These are phyloP conservation scores for Neocucurbitaria cava DNA, from an alignment of 2,329 filamentous ascomycete genomes.

Conservation along the genomic window DNA sequence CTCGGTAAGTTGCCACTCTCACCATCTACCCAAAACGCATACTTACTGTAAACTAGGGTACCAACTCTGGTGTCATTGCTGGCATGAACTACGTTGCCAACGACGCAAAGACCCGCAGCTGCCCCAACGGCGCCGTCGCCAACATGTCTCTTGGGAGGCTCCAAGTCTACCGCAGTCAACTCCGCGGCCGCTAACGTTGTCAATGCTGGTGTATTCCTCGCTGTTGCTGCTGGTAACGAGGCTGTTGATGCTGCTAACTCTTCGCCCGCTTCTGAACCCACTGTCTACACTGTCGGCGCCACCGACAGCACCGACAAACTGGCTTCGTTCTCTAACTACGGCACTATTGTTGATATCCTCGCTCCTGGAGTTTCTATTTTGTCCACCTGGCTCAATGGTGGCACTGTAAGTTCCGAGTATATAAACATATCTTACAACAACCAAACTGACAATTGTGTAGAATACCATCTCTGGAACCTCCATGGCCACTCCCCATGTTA, in stretches of 20 bases:
- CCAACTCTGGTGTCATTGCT: constrained; percentile 49
- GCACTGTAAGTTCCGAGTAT: constrained; percentile 31
- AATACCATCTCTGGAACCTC: constrained; percentile 66
- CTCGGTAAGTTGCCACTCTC: constrained; percentile 34
- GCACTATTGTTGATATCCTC: constrained; percentile 47
- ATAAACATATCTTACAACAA: background rate
- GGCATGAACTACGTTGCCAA: constrained; percentile 48
- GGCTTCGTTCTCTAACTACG: constrained; percentile 52
- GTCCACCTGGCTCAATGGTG: constrained; percentile 57
- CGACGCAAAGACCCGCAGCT: constrained; percentile 43
- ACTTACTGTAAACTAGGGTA: constrained; percentile 39
- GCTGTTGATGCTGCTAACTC: constrained; percentile 38
- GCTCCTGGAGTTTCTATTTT: constrained; percentile 52
- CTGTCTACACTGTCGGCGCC: constrained; percentile 51
- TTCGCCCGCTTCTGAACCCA: constrained; percentile 49
- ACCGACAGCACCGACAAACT: constrained; percentile 46
- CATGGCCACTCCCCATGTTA: constrained; percentile 74
- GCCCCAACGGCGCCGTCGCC: constrained; percentile 46
- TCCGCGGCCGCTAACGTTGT: constrained; percentile 47
- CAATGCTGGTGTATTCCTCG: constrained; percentile 48
- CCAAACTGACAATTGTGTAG: constrained; percentile 34
- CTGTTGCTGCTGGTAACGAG: constrained; percentile 52
- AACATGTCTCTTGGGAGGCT: constrained; percentile 52
- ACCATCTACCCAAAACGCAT: background rate
- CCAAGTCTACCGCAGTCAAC: constrained; percentile 47